Conservation (phyloP, 371 early-diverging fungal genomes). For the Coemansia sp. region DNA sequence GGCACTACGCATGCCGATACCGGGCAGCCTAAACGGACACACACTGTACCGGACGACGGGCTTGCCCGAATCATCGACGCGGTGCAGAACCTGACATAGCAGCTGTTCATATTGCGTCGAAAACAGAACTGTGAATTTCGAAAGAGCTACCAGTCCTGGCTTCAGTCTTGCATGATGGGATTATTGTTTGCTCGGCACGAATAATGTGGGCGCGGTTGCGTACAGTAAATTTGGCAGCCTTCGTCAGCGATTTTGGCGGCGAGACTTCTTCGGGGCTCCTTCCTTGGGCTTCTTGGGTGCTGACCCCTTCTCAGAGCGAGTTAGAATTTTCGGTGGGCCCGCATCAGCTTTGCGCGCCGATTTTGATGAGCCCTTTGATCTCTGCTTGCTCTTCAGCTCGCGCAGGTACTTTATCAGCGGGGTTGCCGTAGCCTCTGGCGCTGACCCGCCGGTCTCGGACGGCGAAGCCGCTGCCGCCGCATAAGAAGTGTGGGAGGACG, state of each 20-base stretch:
- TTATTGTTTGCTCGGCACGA: too few species aligned
- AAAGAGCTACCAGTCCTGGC: too few species aligned
- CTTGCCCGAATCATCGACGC: conserved; percentile 5
- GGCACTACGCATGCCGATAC: neutral
- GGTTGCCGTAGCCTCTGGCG: conserved; percentile 7
- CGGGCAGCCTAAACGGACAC: neutral
- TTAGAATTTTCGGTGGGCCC: neutral
- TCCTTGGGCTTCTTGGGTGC: conserved; percentile 4
- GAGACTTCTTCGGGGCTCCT: conserved; percentile 9
- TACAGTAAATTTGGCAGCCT: too few species aligned
- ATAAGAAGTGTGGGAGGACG: conserved; percentile 19
- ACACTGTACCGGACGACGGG: neutral
- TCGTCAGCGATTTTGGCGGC: conserved; percentile 20
- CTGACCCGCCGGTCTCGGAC: neutral
- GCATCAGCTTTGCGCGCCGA: neutral
- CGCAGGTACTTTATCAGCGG: conserved; percentile 41
- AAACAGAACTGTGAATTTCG: too few species aligned
- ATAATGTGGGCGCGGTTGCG: too few species aligned
- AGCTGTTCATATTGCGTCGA: too few species aligned
- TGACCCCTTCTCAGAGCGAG: neutral
- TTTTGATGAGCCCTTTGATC: neutral
- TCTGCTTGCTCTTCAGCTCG: conserved; percentile 21
- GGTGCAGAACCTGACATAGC: neutral
- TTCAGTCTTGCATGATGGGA: too few species aligned
- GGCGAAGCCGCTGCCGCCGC: conserved; percentile 27